Evolutionary conservation across 2,329 filamentous ascomycete species (phyloP), one percentile per base, ranked within the genome.

Genomic region (Xylaria sp.): DNA sequence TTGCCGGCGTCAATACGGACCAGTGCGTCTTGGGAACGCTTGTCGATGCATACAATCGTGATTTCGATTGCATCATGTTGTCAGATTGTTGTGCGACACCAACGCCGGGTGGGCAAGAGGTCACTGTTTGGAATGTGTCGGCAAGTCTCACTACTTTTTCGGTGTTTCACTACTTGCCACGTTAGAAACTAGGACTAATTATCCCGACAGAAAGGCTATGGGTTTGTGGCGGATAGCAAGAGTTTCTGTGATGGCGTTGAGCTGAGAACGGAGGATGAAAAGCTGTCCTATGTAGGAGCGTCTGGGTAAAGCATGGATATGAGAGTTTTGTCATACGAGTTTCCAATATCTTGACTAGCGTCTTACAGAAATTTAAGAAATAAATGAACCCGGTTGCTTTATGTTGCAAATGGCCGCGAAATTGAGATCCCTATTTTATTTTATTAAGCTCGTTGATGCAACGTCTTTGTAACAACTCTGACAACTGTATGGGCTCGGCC

Each of bases 1-100:
- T 89, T 69, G 78, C 85, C 0, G 87, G 88, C 0, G 87, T 89
- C 12, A 89, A 90, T 73, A 88, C 87, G 2, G 87, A 90, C 76
- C 86, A 89, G 74, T 89, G 87, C 73, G 87, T 90, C 7, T 80
- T 84, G 24, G 85, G 85, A 0, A 88, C 85, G 14, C 77, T 89
- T 66, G 79, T 82, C 57, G 86, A 90, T 78, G 85, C 84, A 2
- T 87, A 85, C 71, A 84, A 82, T 71, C 82, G 81, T 68, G 87
- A 87, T 0, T 88, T 83, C 77, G 85, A 88, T 73, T 86, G 84
- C 71, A 77, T 89, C 24, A 74, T 89, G 72, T 72, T 89, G 14
- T 81, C 81, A n/a, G 86, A 89, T 73, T 77, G 83, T 36, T 84
- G 83, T 56, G 86, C 81, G 6, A 89, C 86, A 4, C 83, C 79